Percentiles rank a stretch among this genome's conserved stretches.
Conservation (phyloP, 2,329 filamentous ascomycete genomes). For the Plectosphaerella plurivora region DNA sequence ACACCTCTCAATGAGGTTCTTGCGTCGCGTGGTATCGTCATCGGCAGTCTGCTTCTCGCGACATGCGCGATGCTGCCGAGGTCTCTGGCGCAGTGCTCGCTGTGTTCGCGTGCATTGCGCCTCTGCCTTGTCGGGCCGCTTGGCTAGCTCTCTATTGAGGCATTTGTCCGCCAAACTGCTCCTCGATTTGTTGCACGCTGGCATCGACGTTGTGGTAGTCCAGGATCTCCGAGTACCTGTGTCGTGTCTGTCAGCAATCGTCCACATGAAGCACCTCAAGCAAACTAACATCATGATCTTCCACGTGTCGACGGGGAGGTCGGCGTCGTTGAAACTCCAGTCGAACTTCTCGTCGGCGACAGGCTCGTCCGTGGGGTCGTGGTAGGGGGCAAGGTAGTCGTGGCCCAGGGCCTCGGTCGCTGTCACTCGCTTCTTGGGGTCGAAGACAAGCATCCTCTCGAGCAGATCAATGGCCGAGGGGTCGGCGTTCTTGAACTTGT, state of each 20-base stretch:
- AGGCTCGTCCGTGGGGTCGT: slow-evolving; percentile 95
- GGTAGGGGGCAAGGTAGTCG: slow-evolving; percentile 92
- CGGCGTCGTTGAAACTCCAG: slow-evolving; percentile 99
- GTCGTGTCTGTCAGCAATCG: slow-evolving; percentile 8
- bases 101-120: background rate
- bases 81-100: background rate
- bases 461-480: slow-evolving; percentile 81
- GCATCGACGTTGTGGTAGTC: slow-evolving; percentile 94
- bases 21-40: slow-evolving; percentile 13
- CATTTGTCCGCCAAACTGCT: slow-evolving; percentile 31
- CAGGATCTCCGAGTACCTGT: slow-evolving; percentile 97
- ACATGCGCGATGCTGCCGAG: background rate
- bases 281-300: slow-evolving; percentile 96
- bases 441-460: slow-evolving; percentile 96
- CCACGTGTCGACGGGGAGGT: slow-evolving; percentile 98
- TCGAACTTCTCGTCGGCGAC: slow-evolving; percentile 97
- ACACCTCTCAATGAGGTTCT: slow-evolving; percentile 3
- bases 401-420: slow-evolving; percentile 83
- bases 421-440: slow-evolving; percentile 92
- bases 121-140: no score
- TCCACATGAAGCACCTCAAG: background rate
- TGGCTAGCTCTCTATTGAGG: background rate
- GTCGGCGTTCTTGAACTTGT: slow-evolving; percentile 96
- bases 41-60: background rate
- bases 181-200: slow-evolving; percentile 22